These are phyloP conservation scores for Colletotrichum sp. DNA, from an alignment of 2,329 filamentous ascomycete species.

Conservation along the genomic window DNA sequence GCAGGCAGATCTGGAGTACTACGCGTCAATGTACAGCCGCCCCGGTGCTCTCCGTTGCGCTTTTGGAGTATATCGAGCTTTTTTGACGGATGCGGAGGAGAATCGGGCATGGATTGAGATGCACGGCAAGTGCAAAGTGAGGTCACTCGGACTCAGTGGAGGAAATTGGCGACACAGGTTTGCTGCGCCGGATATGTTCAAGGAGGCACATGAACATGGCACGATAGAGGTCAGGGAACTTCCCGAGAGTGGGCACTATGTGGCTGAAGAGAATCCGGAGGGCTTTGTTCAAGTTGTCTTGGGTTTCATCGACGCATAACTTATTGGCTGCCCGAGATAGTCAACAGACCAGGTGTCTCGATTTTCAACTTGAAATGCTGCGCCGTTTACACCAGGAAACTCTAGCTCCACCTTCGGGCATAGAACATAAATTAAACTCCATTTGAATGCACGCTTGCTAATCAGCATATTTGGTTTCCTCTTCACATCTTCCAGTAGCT, in stretches of 20 bases:
- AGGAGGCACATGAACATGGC: neutral
- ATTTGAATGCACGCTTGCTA: neutral
- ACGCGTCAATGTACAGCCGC: conserved; percentile 36
- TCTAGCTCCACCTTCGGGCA: neutral
- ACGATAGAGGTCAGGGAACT: neutral
- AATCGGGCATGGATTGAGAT: neutral
- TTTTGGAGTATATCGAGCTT: conserved; percentile 36
- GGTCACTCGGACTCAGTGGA: neutral
- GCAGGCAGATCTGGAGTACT: conserved; percentile 40
- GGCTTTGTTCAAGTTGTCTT: neutral
- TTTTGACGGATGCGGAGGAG: conserved; percentile 20
- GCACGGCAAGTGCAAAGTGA: neutral
- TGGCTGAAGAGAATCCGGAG: neutral
- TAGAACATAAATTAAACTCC: neutral
- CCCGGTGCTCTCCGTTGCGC: conserved; percentile 36
- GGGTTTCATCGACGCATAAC: neutral
- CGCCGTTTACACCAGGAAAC: neutral
- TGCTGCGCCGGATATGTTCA: neutral
- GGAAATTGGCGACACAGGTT: neutral
- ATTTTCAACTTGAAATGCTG: neutral
- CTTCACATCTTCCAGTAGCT: neutral
- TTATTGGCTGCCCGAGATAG: rapidly evolving
- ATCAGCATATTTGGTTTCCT: neutral
- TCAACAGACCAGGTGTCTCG: neutral
- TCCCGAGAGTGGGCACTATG: neutral